phyloP scores from a whole-genome alignment of 1,139 yeast genomes.

The Sugiyamaella castrensis region DNA sequence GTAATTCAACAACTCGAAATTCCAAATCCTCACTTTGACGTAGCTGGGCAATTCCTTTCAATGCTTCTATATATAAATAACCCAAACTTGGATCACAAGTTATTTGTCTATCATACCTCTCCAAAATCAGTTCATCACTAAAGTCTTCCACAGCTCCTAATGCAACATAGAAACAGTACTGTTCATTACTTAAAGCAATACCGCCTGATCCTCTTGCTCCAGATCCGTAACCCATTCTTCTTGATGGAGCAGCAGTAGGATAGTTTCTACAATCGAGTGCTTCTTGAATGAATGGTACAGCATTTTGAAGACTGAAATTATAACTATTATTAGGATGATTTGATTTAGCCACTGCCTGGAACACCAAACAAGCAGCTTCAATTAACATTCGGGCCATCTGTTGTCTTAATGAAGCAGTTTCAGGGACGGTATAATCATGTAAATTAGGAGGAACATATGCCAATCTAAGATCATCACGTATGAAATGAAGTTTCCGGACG shows the following conservation, averaged over 20 bases:
- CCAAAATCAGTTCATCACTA: constrained; percentile 57
- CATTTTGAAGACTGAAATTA: constrained; percentile 19
- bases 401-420: constrained; percentile 21
- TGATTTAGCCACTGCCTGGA: constrained; percentile 15
- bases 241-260: constrained; percentile 15
- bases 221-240: constrained; percentile 4
- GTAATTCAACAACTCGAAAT: constrained; percentile 51
- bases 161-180: constrained; percentile 40
- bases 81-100: constrained; percentile 52
- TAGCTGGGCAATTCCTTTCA: constrained; percentile 47
- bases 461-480: constrained; percentile 41
- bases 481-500: constrained; percentile 42
- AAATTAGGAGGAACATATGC: constrained; percentile 59
- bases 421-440: constrained; percentile 37
- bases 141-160: constrained; percentile 61
- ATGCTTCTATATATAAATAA: constrained; percentile 68
- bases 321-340: constrained; percentile 8
- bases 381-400: constrained; percentile 22
- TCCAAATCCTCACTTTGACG: constrained; percentile 49
- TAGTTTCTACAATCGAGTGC: constrained; percentile 11
- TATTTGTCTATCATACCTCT: constrained; percentile 57
- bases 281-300: constrained; percentile 11
- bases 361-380: constrained; percentile 24
- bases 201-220: constrained; percentile 1
- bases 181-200: not conserved